Evolutionary conservation across 2,329 filamentous ascomycete species (phyloP), one percentile per base, ranked within the genome.

Genomic region (Aspergillus sp.): DNA sequence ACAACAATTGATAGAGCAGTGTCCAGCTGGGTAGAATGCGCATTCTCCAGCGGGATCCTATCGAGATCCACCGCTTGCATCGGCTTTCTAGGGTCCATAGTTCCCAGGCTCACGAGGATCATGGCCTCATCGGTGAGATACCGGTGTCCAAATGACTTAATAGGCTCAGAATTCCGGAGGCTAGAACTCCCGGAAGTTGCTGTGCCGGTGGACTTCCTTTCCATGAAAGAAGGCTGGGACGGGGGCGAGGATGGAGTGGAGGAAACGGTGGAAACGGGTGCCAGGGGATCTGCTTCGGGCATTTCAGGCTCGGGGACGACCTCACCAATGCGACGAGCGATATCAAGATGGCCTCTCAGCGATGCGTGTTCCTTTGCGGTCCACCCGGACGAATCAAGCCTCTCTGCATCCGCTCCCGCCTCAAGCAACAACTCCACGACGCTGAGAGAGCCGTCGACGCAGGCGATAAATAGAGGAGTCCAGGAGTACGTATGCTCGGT

Each of bases 71-170:
- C 92, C 0, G 93, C 86, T 43, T 90, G 84, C 4, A 87, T 76
- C 32, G 84, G 81, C 73, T 94, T 96, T 50, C 91, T 84, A 75
- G 89, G 89, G 67, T 99, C 94, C 89, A 96, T 96, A 0, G 90
- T 93, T 0, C 94, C 94, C 8, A 99, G 77, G 64, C 90, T 96
- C 62, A 99, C 92, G 45, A 97, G 79, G 3, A 99, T 83, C 78
- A 99, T 86, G 57, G 89, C 89, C 64, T 95, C 87, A 47, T 95
- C 84, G 16, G 85, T 95, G 47, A 99, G 81, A 72, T 97, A 99
- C 49, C 93, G 85, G 77, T 99, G 94, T 51, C 94, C 94, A 71
- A 97, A 99, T 1, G 90, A 89, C 73, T 97, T 97, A 59, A 97
- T 83, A 4, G 92, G 87, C 58, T 96, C 90, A 2, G 85, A 77